phyloP scores from a whole-genome alignment of 2,329 filamentous ascomycete species.

The Aspergillus versicolor region DNA sequence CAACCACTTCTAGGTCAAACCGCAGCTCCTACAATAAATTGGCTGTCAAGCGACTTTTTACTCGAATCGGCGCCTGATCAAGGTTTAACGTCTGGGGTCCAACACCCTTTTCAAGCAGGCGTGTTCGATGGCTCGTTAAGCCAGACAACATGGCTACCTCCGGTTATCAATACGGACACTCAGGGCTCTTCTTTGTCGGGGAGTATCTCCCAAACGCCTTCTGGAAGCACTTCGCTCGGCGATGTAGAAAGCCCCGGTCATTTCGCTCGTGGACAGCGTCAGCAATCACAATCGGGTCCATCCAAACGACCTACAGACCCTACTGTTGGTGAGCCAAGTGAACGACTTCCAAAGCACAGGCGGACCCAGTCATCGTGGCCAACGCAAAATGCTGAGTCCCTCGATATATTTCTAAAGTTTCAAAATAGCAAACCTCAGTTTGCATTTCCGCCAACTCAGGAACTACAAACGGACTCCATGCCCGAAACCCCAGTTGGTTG shows the following conservation, averaged over 20 bases:
- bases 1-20: slow-evolving; percentile 27
- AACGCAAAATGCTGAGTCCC: slow-evolving; percentile 11
- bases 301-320: slow-evolving; percentile 27
- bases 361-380: slow-evolving; percentile 22
- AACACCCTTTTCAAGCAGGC: slow-evolving; percentile 20
- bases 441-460: slow-evolving; percentile 25
- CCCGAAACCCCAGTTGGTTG: slow-evolving; percentile 16
- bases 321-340: slow-evolving; percentile 27
- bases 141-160: slow-evolving; percentile 28
- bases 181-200: slow-evolving; percentile 17
- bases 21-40: slow-evolving; percentile 35
- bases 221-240: slow-evolving; percentile 19
- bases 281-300: slow-evolving; percentile 23
- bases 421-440: slow-evolving; percentile 18
- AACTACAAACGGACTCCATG: slow-evolving; percentile 15
- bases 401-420: slow-evolving; percentile 13
- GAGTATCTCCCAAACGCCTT: slow-evolving; percentile 20
- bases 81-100: slow-evolving; percentile 11
- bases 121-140: slow-evolving; percentile 19
- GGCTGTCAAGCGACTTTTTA: slow-evolving; percentile 35
- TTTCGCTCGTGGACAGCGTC: slow-evolving; percentile 21
- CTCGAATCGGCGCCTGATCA: slow-evolving; percentile 18
- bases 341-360: slow-evolving; percentile 26
- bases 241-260: slow-evolving; percentile 21
- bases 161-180: slow-evolving; percentile 20